Base-by-base conservation (phyloP, 441 rosid genomes). In the Adansonia madagascariensis region DNA sequence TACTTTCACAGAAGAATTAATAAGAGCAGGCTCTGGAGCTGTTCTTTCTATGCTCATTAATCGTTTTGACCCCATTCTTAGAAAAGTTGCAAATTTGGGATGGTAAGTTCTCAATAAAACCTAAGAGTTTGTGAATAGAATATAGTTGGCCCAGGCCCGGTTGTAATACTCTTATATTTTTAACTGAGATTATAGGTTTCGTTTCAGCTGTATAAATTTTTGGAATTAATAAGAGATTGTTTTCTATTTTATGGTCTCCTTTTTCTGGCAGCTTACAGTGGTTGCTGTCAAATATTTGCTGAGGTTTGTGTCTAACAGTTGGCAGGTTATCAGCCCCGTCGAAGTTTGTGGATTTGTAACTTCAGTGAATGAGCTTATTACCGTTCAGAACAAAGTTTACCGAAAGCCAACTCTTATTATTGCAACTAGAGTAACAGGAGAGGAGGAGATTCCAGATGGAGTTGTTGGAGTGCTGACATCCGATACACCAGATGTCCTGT, bases 261-360 rank as follows among this genome's bases (percentile, higher is more conserved):
- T 68, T 50, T 59, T 44, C 44, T 12, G 49, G 15, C 9, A 68
- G 56, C 35, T 14, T 68, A 22, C 22, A 14, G 49, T 53, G 6
- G 18, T 71, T 55, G 43, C 43, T 49, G 31, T 62, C 47, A 47
- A 5, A n/a, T 61, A 27, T 44, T 47, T 75, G 12, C 78, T 78
- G 65, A 75, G 74, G 46, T 77, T 80, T 59, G 61, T 76, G 78
- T 83, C 78, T 75, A 69, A 77, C 82, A 90, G 98, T 82, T 93
- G 98, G 97, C 97, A 93, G 88, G 86, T 93, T 80, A 89, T 93
- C 80, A 91, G 97, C 85, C 91, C 95, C 7, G 87, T 86, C 53
- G 98, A 93, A 87, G 98, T 84, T 76, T 66, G 72, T 64, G 97
- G 97, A 78, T 81, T 75, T 79, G 77, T 90, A 44, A 79, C 84